Conservation (phyloP, 78 protist genomes). For the Dictyostelium discoideum region DNA sequence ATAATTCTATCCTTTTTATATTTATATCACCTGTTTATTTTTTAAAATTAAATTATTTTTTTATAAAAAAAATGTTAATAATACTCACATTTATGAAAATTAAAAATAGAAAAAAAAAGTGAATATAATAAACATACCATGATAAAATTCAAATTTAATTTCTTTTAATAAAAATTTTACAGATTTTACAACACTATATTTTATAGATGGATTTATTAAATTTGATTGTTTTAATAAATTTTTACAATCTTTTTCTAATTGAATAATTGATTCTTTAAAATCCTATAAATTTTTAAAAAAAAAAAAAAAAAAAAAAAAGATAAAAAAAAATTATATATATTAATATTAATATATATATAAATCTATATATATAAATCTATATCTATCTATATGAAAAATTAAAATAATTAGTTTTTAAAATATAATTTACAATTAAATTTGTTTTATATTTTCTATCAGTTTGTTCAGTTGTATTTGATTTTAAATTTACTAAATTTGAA, state of each 20-base stretch:
- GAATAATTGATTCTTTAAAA: conserved; percentile 1
- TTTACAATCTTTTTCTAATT: conserved; percentile 19
- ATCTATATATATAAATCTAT: no score
- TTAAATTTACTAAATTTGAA: not conserved
- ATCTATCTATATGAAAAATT: no score
- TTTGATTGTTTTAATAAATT: not conserved
- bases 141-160: not conserved
- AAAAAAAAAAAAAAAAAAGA: not conserved
- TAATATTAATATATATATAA: not conserved
- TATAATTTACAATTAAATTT: not conserved
- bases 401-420: no score
- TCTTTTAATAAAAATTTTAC: not conserved
- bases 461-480: not conserved
- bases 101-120: not conserved
- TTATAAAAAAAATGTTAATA: no score
- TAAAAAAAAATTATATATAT: not conserved
- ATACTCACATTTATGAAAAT: not conserved
- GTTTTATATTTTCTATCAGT: conserved; percentile 20
- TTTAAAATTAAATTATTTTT: no score
- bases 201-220: not conserved
- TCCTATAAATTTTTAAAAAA: not conserved
- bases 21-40: not conserved
- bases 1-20: not conserved
- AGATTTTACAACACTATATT: not conserved
- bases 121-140: not conserved